These are phyloP conservation scores for Hanseniaspora lachancei DNA, from an alignment of 805 yeast species.

Conservation along the genomic window DNA sequence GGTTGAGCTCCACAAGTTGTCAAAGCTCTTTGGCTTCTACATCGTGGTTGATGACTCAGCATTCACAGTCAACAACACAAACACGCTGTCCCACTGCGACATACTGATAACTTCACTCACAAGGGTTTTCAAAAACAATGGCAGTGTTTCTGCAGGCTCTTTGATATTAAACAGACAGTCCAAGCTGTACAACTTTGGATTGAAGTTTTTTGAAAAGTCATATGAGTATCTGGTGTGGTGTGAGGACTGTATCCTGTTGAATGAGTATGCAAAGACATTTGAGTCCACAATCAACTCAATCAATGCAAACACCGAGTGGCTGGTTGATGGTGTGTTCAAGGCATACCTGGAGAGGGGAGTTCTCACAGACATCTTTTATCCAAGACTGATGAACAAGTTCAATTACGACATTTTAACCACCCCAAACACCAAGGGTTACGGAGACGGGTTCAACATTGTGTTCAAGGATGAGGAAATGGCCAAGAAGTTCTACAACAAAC, in stretches of 20 bases:
- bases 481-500: constrained; percentile 54
- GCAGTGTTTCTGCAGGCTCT: constrained; percentile 92
- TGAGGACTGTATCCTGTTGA: constrained; percentile 84
- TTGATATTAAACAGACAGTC: constrained; percentile 63
- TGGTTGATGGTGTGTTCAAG: constrained; percentile 38
- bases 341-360: constrained; percentile 28
- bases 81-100: constrained; percentile 73
- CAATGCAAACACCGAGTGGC: constrained; percentile 43
- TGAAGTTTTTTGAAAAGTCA: constrained; percentile 38
- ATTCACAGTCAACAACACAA: constrained; percentile 77
- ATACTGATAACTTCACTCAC: constrained; percentile 77
- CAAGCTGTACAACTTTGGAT: constrained; percentile 34
- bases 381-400: constrained; percentile 40
- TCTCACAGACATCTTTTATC: constrained; percentile 47
- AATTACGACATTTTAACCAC: constrained; percentile 63
- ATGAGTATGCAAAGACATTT: constrained; percentile 86
- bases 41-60: constrained; percentile 89
- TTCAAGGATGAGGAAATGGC: constrained; percentile 57
- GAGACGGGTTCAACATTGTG: constrained; percentile 67
- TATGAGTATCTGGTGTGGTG: constrained; percentile 78
- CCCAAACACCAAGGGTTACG: constrained; percentile 63
- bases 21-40: constrained; percentile 58
- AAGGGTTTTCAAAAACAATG: constrained; percentile 85
- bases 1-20: constrained; percentile 45
- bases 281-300: constrained; percentile 42